Conservation (phyloP, 192 early-diverging fungal genomes). For the Coemansia biformis region DNA sequence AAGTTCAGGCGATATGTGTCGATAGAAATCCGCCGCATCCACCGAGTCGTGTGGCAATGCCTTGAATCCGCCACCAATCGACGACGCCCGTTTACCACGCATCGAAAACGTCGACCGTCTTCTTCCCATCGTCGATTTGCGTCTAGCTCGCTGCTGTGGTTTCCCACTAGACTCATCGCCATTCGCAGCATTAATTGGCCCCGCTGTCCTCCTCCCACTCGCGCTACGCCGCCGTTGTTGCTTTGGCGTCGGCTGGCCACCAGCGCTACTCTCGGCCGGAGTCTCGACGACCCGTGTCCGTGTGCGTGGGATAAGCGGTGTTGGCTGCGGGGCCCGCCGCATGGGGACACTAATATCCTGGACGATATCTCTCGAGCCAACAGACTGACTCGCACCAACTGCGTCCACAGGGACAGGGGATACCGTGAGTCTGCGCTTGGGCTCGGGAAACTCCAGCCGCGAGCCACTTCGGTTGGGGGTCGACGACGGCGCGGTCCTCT, state of each 20-base stretch:
- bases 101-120: constrained; percentile 55
- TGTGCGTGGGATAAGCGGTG: constrained; percentile 42
- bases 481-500: not conserved
- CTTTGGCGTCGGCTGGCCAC: constrained; percentile 1
- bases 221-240: not conserved
- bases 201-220: not conserved
- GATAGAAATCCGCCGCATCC: constrained; percentile 55
- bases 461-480: not conserved
- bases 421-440: constrained; percentile 30
- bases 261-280: not conserved
- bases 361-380: too few species aligned
- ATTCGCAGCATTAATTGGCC: too few species aligned
- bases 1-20: constrained; percentile 62
- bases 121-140: constrained; percentile 36
- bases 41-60: constrained; percentile 60
- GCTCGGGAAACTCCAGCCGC: constrained; percentile 31
- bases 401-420: not conserved
- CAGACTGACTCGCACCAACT: too few species aligned
- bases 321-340: constrained; percentile 29
- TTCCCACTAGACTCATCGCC: too few species aligned
- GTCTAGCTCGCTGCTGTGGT: not conserved
- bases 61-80: constrained; percentile 53
- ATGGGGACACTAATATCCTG: constrained; percentile 40
- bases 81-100: constrained; percentile 56
- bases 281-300: constrained; percentile 14